Percentiles rank a stretch among this genome's conserved stretches.
Evolutionary conservation across 164 flowering plant species (phyloP).

Genomic region (Nelumbo lutea): DNA sequence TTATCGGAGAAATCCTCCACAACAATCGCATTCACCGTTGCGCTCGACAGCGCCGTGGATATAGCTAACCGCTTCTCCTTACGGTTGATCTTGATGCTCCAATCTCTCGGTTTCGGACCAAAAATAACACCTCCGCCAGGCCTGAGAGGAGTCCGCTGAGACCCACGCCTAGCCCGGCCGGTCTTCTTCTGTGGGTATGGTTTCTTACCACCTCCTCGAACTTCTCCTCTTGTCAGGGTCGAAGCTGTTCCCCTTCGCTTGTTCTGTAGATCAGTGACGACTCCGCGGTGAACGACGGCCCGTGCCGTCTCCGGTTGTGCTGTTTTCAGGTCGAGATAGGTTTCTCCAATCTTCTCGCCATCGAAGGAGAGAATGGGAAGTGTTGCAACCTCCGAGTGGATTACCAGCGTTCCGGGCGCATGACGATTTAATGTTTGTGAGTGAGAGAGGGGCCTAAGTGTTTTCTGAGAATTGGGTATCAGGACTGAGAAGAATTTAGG

Average conservation of each 20-base stretch:
- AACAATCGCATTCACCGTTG: slow-evolving; percentile 47
- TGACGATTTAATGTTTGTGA: not conserved
- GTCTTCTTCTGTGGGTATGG: slow-evolving; percentile 95
- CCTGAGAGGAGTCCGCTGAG: slow-evolving; percentile 80
- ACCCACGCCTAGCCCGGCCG: slow-evolving; percentile 84
- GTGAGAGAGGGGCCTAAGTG: slow-evolving; percentile 17
- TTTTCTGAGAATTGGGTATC: not conserved
- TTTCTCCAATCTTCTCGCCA: slow-evolving; percentile 75
- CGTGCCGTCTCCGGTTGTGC: slow-evolving; percentile 88
- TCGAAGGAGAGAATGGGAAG: slow-evolving; percentile 79
- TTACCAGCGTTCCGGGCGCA: slow-evolving; percentile 19
- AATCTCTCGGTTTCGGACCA: slow-evolving; percentile 92
- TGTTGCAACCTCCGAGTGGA: slow-evolving; percentile 47
- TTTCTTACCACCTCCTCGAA: slow-evolving; percentile 88
- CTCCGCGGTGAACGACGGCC: slow-evolving; percentile 88
- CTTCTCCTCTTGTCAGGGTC: slow-evolving; percentile 85
- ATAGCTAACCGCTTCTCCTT: slow-evolving; percentile 90
- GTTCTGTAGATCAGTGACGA: slow-evolving; percentile 77
- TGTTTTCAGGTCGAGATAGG: slow-evolving; percentile 60
- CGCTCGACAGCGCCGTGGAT: slow-evolving; percentile 82
- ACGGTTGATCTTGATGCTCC: slow-evolving; percentile 82
- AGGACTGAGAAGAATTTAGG: slow-evolving; percentile 1
- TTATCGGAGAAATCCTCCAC: slow-evolving; percentile 75
- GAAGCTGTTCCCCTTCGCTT: slow-evolving; percentile 91
- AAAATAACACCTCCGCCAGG: slow-evolving; percentile 94